Percentiles rank a stretch among this genome's conserved stretches.
These are phyloP conservation scores for Suhomyces xylopsoci DNA, from an alignment of 805 yeast genomes.

Conservation along the genomic window DNA sequence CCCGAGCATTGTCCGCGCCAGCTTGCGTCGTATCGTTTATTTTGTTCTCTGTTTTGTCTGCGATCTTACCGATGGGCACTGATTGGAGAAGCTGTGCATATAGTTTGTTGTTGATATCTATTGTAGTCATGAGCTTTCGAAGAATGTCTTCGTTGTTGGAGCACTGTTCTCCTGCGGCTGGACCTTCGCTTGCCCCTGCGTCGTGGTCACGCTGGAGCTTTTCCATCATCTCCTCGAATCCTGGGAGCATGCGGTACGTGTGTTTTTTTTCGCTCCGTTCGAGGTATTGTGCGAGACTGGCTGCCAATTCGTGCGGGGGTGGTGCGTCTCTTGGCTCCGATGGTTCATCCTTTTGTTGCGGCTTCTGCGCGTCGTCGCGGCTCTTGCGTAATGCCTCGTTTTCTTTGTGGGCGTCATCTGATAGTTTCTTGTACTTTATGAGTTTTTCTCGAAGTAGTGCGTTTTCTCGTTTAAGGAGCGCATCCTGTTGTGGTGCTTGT, in stretches of 20 bases:
- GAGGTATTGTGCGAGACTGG: neutral
- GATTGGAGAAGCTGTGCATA: neutral
- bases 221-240: conserved; percentile 8
- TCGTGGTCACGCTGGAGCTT: conserved; percentile 1
- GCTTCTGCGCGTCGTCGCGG: neutral
- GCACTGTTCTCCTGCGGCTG: neutral
- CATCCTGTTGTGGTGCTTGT: conserved; percentile 16
- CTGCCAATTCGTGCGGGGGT: neutral
- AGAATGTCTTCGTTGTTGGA: neutral
- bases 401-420: conserved; percentile 6
- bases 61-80: neutral
- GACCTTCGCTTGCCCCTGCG: neutral
- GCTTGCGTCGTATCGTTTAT: neutral
- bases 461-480: conserved; percentile 24
- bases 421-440: conserved; percentile 28
- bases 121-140: neutral
- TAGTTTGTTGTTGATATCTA: neutral
- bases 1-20: neutral
- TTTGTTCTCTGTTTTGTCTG: conserved; percentile 1
- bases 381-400: conserved; percentile 3
- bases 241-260: conserved; percentile 2
- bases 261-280: neutral
- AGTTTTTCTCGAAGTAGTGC: conserved; percentile 31
- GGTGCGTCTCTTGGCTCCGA: neutral
- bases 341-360: neutral